A percentile compares a stretch with the other conserved stretches of the same genome.
Evolutionary conservation across 2,329 filamentous ascomycete genomes (phyloP).

Genomic region (Pseudopithomyces chartarum): DNA sequence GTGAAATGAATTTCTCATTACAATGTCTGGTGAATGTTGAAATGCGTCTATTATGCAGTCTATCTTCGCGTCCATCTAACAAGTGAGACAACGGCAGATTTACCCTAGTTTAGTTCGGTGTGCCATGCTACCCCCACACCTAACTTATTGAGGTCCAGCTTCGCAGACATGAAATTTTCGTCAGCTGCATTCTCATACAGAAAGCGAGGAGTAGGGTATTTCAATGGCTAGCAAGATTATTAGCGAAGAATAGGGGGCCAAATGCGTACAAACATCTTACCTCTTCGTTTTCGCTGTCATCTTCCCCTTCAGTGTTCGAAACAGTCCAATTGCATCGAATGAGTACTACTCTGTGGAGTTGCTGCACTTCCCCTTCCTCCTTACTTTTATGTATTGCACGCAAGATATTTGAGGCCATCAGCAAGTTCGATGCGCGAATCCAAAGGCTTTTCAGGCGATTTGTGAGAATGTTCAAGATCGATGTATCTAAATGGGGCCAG

Average conservation of each 20-base stretch:
- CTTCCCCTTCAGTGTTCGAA: neutral
- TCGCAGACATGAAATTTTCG: constrained; percentile 13
- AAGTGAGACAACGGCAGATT: neutral
- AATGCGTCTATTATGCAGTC: no score
- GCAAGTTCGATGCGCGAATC: constrained; percentile 18
- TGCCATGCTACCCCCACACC: constrained; percentile 27
- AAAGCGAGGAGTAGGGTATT: neutral
- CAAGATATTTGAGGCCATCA: constrained; percentile 21
- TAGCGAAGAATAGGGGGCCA: neutral
- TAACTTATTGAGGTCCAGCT: constrained; percentile 14
- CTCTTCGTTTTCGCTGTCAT: constrained; percentile 7
- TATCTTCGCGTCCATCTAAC: neutral
- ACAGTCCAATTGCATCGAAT: constrained; percentile 13
- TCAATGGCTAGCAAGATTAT: neutral
- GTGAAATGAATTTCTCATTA: no score
- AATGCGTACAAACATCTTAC: neutral
- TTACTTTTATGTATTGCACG: constrained; percentile 14
- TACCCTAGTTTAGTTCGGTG: constrained; percentile 14
- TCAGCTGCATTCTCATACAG: constrained; percentile 4
- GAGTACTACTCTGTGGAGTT: constrained; percentile 25
- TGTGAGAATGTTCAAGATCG: constrained; percentile 21
- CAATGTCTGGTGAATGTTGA: no score
- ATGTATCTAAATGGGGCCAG: constrained; percentile 29
- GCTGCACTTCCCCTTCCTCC: constrained; percentile 11
- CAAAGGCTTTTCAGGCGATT: constrained; percentile 19